Conservation (phyloP, 257 asterid genomes). For the Przewalskia tangutica region DNA sequence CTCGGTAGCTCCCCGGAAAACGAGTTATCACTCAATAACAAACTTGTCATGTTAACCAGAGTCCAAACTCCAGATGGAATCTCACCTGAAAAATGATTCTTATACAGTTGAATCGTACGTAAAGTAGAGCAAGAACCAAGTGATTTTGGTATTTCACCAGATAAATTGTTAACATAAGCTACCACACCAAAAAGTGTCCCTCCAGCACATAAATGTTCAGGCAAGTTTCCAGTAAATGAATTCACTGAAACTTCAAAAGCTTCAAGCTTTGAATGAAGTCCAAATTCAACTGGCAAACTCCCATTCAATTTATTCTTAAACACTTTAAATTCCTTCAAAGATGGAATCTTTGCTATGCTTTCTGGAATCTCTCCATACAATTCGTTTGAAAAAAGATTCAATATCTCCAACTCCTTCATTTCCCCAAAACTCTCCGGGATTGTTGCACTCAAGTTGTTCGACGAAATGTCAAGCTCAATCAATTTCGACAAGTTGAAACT, state of each 20-base stretch:
- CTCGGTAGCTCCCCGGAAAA: slow-evolving; percentile 59
- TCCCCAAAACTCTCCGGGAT: slow-evolving; percentile 67
- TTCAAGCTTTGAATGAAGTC: slow-evolving; percentile 52
- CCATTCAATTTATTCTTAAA: slow-evolving; percentile 57
- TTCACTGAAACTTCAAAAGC: slow-evolving; percentile 58
- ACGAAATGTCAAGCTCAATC: slow-evolving; percentile 46
- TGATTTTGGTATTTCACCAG: slow-evolving; percentile 66
- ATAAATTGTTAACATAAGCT: slow-evolving; percentile 48
- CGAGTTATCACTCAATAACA: slow-evolving; percentile 54
- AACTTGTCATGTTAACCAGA: slow-evolving; percentile 26
- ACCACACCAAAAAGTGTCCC: slow-evolving; percentile 41
- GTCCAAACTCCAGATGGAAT: slow-evolving; percentile 61
- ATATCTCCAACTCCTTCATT: slow-evolving; percentile 31
- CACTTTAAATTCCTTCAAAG: slow-evolving; percentile 30
- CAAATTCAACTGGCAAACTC: slow-evolving; percentile 53
- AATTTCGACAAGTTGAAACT: slow-evolving; percentile 30
- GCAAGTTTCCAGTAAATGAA: slow-evolving; percentile 53
- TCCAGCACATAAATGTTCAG: slow-evolving; percentile 61
- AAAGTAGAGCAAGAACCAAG: slow-evolving; percentile 42
- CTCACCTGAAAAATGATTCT: slow-evolving; percentile 54
- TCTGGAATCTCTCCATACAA: slow-evolving; percentile 53
- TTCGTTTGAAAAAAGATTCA: slow-evolving; percentile 36
- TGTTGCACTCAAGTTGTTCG: slow-evolving; percentile 47
- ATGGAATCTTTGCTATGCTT: slow-evolving; percentile 44
- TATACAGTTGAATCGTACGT: slow-evolving; percentile 45